A percentile compares a stretch with the other conserved stretches of the same genome.
These are phyloP conservation scores for Protomyces inundatus DNA, from an alignment of 1,139 yeast species.

Conservation along the genomic window DNA sequence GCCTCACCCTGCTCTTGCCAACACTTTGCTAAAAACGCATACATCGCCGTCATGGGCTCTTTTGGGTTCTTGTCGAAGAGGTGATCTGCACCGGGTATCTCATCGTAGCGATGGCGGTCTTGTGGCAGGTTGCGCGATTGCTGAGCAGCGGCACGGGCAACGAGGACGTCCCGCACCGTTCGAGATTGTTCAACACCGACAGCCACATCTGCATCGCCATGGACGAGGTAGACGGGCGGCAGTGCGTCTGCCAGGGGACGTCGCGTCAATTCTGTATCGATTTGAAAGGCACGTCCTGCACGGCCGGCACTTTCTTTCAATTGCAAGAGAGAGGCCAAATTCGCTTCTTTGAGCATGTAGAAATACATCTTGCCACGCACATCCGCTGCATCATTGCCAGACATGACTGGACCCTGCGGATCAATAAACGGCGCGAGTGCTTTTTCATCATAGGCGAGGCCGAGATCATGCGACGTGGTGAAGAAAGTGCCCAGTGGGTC, in stretches of 20 bases:
- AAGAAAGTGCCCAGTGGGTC: slow-evolving; percentile 4
- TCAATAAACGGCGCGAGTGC: slow-evolving; percentile 1
- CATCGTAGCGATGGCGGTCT: neutral
- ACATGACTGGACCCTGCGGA: neutral
- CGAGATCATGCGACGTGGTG: neutral
- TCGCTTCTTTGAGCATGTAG: slow-evolving; percentile 6
- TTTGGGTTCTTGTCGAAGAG: slow-evolving; percentile 1
- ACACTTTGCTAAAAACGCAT: neutral
- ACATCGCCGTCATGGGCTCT: slow-evolving; percentile 2
- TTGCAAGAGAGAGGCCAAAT: slow-evolving; percentile 1
- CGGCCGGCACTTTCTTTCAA: neutral
- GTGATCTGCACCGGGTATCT: slow-evolving; percentile 10
- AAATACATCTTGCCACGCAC: slow-evolving; percentile 2
- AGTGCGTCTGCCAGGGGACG: neutral
- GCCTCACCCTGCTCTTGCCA: neutral
- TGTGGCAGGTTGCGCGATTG: neutral
- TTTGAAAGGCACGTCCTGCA: neutral
- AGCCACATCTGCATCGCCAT: slow-evolving; percentile 7
- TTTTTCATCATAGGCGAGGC: neutral
- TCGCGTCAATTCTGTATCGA: neutral
- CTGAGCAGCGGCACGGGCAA: neutral
- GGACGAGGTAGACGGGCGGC: slow-evolving; percentile 11
- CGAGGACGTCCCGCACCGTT: neutral
- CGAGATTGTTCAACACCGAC: slow-evolving; percentile 10
- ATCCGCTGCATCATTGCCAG: neutral